Base-by-base conservation (phyloP, 2,329 filamentous ascomycete genomes). In the Phoma herbarum region DNA sequence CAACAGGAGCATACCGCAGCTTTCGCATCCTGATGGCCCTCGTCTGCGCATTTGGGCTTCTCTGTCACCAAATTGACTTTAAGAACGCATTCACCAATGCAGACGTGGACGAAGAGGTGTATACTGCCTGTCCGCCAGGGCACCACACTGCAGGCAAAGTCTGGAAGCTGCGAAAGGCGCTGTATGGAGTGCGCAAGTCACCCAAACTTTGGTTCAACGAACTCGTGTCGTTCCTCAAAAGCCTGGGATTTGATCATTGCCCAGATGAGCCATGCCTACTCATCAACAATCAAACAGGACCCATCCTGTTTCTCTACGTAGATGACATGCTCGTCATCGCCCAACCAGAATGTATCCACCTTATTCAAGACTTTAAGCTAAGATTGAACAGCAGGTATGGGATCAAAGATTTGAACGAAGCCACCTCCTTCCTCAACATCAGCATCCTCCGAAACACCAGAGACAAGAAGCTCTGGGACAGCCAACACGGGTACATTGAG, bases 231-330 rank as follows among this genome's bases (percentile, higher is more conserved):
- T n/a, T n/a, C n/a, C n/a, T n/a, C n/a, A n/a, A n/a, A n/a, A n/a
- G n/a, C n/a, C n/a, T n/a, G n/a, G n/a, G n/a, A n/a, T n/a, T n/a
- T n/a, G n/a, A n/a, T 22, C 7, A 22, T 33, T 47, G 26, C 26
- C 26, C 8, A 33, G 44, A 47, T 31, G n/a, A 47, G 44, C 44
- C 16, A 47, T 47, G 44, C 18, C 8, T 47, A 29, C 28, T 47
- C n/a, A 31, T 33, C 16, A 47, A 47, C 18, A 33, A 31, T 9
- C 18, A 47, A 33, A 47, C 16, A 31, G 18, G 28, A 22, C 26
- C 33, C 2, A n/a, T 47, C 28, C 45, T 35, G 28, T 23, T 47
- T 23, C 29, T 35, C 20, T 47, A 47, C 25, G 16, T 47, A 47
- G 45, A 47, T 35, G n/a, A 47, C 22, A 47, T 47, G 29, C 45